Conservation (phyloP, 202 grass and related monocot genomes). For the Eragrostis tef region DNA sequence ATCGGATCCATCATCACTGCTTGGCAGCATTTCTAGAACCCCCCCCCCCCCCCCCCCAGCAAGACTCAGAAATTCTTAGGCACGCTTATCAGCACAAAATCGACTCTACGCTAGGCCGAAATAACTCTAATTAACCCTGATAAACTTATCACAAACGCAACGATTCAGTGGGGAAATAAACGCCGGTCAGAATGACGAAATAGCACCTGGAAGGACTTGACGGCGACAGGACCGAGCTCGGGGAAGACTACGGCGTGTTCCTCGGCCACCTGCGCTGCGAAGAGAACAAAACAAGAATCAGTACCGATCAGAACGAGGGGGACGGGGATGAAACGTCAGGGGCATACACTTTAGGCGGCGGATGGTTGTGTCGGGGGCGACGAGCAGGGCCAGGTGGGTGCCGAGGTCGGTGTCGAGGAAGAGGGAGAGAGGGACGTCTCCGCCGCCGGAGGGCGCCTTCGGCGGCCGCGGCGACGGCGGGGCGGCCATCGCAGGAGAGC, state of each 20-base stretch:
- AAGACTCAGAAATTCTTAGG: background rate
- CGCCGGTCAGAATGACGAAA: constrained; percentile 10
- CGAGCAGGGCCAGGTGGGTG: too few species aligned
- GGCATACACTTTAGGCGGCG: too few species aligned
- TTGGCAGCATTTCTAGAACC: constrained; percentile 21
- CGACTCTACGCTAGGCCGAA: background rate
- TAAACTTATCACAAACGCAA: too few species aligned
- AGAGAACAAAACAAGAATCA: constrained; percentile 36
- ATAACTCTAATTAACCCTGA: background rate
- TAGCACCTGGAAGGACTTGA: constrained; percentile 60
- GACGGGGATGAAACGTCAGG: too few species aligned
- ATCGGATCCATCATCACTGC: background rate
- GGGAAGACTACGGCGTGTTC: constrained; percentile 63
- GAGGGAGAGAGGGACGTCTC: background rate
- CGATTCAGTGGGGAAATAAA: background rate
- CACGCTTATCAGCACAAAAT: background rate
- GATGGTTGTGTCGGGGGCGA: too few species aligned
- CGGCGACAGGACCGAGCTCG: constrained; percentile 52
- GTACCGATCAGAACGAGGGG: constrained; percentile 32
- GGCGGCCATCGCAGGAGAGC: constrained; percentile 36
- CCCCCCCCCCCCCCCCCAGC: background rate
- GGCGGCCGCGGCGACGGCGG: constrained; percentile 18
- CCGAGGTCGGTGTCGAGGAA: too few species aligned
- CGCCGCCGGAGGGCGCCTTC: background rate
- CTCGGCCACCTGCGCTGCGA: constrained; percentile 50